Evolutionary conservation across 352 stramenopile species (phyloP).

Genomic region (Phytophthora crassamura): DNA sequence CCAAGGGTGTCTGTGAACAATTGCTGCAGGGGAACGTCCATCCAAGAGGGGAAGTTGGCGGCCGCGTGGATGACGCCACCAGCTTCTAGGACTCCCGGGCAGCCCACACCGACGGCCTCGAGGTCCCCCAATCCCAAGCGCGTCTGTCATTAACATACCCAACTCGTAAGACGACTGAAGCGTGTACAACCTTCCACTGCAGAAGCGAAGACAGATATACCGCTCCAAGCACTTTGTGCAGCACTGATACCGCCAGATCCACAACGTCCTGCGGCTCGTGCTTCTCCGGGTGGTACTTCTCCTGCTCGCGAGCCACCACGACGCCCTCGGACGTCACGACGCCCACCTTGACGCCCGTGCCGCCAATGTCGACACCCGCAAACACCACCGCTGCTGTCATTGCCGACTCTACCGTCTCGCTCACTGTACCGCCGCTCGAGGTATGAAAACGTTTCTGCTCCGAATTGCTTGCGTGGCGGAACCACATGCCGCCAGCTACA

Average conservation of each 20-base stretch:
- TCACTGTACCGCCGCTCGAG: constrained; percentile 8
- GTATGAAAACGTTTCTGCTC: constrained; percentile 9
- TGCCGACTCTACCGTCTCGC: background rate
- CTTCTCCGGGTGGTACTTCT: constrained; percentile 45
- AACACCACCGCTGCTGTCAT: constrained; percentile 43
- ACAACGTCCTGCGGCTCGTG: constrained; percentile 64
- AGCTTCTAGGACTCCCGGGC: constrained; percentile 60
- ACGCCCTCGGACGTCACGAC: constrained; percentile 57
- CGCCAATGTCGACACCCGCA: constrained; percentile 78
- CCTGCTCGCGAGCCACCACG: constrained; percentile 58
- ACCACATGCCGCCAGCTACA: background rate
- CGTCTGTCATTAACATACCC: constrained; percentile 18
- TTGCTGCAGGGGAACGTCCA: constrained; percentile 62
- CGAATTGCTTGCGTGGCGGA: constrained; percentile 12
- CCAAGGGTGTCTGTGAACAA: constrained; percentile 54
- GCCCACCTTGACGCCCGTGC: constrained; percentile 76
- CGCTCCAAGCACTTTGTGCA: constrained; percentile 52
- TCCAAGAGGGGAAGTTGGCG: constrained; percentile 77
- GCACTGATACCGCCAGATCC: constrained; percentile 42
- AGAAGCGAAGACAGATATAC: constrained; percentile 27
- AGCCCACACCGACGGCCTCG: constrained; percentile 62
- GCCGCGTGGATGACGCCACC: constrained; percentile 67
- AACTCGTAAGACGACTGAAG: constrained; percentile 12
- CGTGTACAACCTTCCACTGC: background rate
- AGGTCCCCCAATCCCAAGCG: constrained; percentile 45